A percentile compares a stretch with the other conserved stretches of the same genome.
These are phyloP conservation scores for Chaetomium strumarium DNA, from an alignment of 2,329 filamentous ascomycete species.

Conservation along the genomic window DNA sequence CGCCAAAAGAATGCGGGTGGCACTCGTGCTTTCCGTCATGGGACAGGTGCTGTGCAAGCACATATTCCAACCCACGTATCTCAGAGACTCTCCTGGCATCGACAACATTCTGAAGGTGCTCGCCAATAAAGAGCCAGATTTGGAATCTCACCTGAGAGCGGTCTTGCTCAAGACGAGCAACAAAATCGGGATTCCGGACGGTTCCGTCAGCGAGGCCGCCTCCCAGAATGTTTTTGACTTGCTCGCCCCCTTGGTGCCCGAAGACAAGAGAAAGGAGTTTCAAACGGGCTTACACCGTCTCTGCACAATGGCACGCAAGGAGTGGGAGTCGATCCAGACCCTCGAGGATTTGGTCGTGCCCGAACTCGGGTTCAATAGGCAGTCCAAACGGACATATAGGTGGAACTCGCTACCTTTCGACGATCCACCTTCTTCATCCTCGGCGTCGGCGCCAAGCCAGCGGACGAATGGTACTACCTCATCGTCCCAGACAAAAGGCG, in stretches of 20 bases:
- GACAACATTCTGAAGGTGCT: not conserved
- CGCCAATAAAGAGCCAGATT: not conserved
- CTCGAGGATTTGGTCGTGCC: conserved; percentile 3
- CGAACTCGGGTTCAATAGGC: not conserved
- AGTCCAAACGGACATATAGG: not conserved
- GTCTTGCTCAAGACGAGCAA: conserved; percentile 10
- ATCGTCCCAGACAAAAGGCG: not conserved
- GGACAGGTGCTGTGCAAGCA: conserved; percentile 25
- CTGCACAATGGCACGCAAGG: conserved; percentile 1
- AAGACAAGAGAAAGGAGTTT: not conserved
- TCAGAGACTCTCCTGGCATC: conserved; percentile 11
- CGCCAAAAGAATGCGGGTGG: conserved; percentile 32
- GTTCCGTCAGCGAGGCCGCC: not conserved
- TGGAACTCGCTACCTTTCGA: not conserved
- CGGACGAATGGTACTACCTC: not conserved
- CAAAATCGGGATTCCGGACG: not conserved
- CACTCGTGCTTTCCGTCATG: conserved; percentile 27
- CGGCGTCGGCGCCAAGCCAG: not conserved
- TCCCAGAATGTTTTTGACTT: not conserved
- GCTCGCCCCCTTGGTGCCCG: not conserved
- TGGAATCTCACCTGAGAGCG: conserved; percentile 18
- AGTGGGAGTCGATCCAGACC: conserved; percentile 15
- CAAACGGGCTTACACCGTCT: not conserved
- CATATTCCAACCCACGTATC: conserved; percentile 32
- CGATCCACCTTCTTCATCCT: not conserved